A percentile compares a stretch with the other conserved stretches of the same genome.
These are phyloP conservation scores for Trichoderma oligosporum DNA, from an alignment of 2,329 filamentous ascomycete genomes.

Conservation along the genomic window DNA sequence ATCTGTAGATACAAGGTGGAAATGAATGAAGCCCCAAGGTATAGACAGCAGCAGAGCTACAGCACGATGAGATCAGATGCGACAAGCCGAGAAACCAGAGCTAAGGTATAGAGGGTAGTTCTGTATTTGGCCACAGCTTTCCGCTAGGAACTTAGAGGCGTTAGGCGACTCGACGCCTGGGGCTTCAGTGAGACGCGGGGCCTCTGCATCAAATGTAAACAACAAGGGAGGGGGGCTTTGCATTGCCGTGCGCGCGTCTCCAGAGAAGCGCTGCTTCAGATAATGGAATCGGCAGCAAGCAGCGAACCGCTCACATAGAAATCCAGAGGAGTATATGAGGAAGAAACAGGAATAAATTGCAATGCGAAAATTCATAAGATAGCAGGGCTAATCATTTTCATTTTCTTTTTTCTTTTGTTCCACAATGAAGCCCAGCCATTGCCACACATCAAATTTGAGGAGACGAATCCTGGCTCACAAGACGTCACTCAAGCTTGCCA, in stretches of 20 bases:
- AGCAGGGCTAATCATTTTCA: too few species aligned
- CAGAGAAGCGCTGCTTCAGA: neutral
- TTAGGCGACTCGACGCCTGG: neutral
- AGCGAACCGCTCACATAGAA: neutral
- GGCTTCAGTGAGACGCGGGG: conserved; percentile 20
- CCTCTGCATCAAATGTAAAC: conserved; percentile 22
- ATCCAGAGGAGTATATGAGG: too few species aligned
- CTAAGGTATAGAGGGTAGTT: neutral
- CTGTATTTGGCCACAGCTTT: neutral
- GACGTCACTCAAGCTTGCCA: conserved; percentile 15
- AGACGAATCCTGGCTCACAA: neutral
- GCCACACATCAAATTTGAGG: neutral
- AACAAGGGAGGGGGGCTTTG: conserved; percentile 19
- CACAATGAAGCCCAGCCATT: neutral
- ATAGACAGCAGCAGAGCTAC: neutral
- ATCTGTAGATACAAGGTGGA: neutral
- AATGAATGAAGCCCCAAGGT: neutral
- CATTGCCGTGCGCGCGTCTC: conserved; percentile 9
- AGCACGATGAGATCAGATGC: too few species aligned
- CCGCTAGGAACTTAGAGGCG: neutral
- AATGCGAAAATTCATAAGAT: too few species aligned
- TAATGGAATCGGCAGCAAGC: neutral
- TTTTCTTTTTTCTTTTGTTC: neutral
- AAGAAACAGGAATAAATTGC: too few species aligned
- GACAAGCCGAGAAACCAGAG: neutral